Evolutionary conservation across 2,329 filamentous ascomycete genomes (phyloP), one percentile per base, ranked within the genome.

Genomic region (Tolypocladium capitatum): DNA sequence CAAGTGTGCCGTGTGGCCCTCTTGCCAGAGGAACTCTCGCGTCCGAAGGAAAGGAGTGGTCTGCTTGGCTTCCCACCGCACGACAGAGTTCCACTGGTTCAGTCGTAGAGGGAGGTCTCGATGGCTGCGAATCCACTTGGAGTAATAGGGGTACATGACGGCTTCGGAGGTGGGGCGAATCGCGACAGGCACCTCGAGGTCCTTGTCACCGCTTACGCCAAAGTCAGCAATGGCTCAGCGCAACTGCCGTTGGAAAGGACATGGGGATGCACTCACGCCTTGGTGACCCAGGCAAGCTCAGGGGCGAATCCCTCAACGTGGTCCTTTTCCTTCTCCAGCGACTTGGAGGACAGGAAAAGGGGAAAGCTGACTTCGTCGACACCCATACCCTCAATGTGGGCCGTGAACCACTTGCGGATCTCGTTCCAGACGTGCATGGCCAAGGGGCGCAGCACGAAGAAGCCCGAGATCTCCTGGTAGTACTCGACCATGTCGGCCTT

Each of bases 301-400:
- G 92, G 90, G 46, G 92, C 92, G 65, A 98, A 98, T n/a, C 92
- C 92, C 68, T 98, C 91, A 52, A 98, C 86, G 66, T 98, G 92
- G 60, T 92, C 86, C 76, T 96, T 96, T 69, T 96, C 90, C 64
- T 78, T 79, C 63, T 80, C 76, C 54, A 98, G 71, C 36, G 94
- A 94, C 69, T 94, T 94, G 61, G 86, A 75, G 18, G 88, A 94
- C 55, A 98, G 80, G 70, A 96, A 98, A 66, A 98, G 84, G 51
- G 92, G 92, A 68, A 98, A 98, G 66, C 88, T 95, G 63, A 87
- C 86, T 73, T 98, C 94, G 67, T 92, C 86, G 48, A 97, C 91
- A 48, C 88, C 90, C 74, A 97, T 79, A 45, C 77, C 81, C 75
- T 94, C 90, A 64, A 97, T 98, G 57, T 81, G 79, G 56, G 73